These are phyloP conservation scores for Linnemannia elongata DNA, from an alignment of 192 early-diverging fungal genomes.

Conservation along the genomic window DNA sequence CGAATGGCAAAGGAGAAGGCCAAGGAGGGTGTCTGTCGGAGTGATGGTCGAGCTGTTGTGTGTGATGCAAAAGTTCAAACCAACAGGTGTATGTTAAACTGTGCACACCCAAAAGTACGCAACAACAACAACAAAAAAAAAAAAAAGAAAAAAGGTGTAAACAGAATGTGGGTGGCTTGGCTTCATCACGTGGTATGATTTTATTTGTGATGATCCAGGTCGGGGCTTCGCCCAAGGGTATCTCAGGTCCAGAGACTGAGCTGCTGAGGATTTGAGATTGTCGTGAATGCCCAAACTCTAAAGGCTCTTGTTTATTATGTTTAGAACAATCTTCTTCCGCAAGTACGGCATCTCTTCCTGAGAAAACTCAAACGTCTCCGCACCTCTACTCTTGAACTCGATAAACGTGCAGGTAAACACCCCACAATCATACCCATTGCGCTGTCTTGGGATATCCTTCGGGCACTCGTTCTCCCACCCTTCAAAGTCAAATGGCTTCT, in stretches of 20 bases:
- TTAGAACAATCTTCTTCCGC: slow-evolving; percentile 79
- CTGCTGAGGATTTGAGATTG: background rate
- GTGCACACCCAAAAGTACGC: background rate
- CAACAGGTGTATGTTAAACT: background rate
- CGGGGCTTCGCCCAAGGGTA: background rate
- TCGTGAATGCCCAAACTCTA: background rate
- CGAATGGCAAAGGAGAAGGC: background rate
- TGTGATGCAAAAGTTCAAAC: background rate
- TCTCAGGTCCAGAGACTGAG: background rate
- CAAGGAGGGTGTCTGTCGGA: background rate
- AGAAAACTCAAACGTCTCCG: slow-evolving; percentile 75
- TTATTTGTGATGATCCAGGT: background rate
- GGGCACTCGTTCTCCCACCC: slow-evolving; percentile 75
- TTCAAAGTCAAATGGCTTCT: slow-evolving; percentile 65
- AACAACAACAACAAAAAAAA: slow-evolving; percentile 4
- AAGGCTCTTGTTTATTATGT: slow-evolving; percentile 69
- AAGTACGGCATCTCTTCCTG: slow-evolving; percentile 81
- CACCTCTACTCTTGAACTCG: slow-evolving; percentile 74
- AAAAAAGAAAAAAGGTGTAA: background rate
- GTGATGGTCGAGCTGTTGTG: slow-evolving; percentile 3
- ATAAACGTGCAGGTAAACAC: slow-evolving; percentile 94
- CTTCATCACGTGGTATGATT: background rate
- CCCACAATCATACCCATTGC: slow-evolving; percentile 95
- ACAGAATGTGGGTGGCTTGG: background rate
- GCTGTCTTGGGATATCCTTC: slow-evolving; percentile 85